Evolutionary conservation across 1,139 yeast species (phyloP), one percentile per base, ranked within the genome.

Genomic region (Geotrichum reessii): DNA sequence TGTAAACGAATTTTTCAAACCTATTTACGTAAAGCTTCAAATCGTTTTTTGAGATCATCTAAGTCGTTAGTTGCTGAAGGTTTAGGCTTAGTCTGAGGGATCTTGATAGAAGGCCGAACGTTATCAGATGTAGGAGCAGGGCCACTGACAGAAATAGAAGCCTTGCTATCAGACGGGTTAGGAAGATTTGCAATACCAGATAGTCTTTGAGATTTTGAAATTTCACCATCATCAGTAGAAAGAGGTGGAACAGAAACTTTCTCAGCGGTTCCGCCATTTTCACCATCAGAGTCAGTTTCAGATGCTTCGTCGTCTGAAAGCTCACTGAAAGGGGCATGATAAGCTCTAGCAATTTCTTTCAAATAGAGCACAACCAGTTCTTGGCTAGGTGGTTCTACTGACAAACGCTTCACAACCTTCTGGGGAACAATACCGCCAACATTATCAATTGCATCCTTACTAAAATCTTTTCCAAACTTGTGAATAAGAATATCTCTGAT

Each of bases 271-370:
- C 67, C 70, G n/a, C 63, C 72, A 51, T 67, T 71, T 7, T 67
- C 71, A 11, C 66, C 69, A 17, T 63, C 69, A 28, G 67, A 72
- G 27, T 67, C 68, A n/a, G 71, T 74, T 46, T 67, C 70, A 33
- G 66, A 68, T n/a, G 65, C 70, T 2, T 62, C 68, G 14, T 73
- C 76, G n/a, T 71, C 78, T 2, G 70, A 71, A 58, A 84, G 69
- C 24, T 83, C 85, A 52, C 88, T 82, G 67, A 82, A 89, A 0
- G 92, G 89, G 1, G 85, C 95, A 49, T 79, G 80, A 69, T 91
- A 91, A 0, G 96, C 88, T 61, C 78, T 77, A 0, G 96, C 96
- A 62, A 91, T 90, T 67, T 91, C 97, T 60, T 81, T 76, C 62
- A 91, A 74, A 68, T 91, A 91, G 61, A 87, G 72, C 25, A 80